Evolutionary conservation across 306 rosid genomes (phyloP).

Genomic region (Acacia crassicarpa): DNA sequence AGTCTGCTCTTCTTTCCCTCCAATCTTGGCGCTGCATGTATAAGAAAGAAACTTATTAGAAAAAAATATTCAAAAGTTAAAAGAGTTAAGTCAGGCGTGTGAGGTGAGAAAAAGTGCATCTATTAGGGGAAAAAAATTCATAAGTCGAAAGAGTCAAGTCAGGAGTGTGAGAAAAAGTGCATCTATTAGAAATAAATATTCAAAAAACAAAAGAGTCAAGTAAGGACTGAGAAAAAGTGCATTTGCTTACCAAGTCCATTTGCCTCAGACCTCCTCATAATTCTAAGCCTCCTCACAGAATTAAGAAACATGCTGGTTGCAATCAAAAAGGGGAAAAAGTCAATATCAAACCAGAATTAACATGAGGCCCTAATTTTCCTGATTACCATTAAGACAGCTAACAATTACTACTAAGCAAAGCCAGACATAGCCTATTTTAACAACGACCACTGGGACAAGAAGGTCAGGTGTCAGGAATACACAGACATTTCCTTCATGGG

Average conservation of each 20-base stretch:
- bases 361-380: neutral
- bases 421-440: neutral
- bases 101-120: neutral
- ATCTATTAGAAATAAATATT: constrained; percentile 1
- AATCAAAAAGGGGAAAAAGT: neutral
- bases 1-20: constrained; percentile 64
- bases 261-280: constrained; percentile 82
- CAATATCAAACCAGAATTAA: constrained; percentile 23
- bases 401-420: neutral
- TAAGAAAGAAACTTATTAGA: constrained; percentile 22
- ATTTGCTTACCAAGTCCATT: constrained; percentile 70
- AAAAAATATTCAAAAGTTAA: neutral
- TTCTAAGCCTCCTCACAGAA: constrained; percentile 86
- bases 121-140: neutral
- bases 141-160: neutral
- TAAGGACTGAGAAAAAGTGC: constrained; percentile 4
- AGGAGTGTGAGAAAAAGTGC: neutral
- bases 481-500: neutral
- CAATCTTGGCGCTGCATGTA: constrained; percentile 66
- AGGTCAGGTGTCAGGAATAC: neutral
- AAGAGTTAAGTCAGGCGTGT: neutral
- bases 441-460: neutral
- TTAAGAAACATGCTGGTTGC: constrained; percentile 76
- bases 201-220: neutral
- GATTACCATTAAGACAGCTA: constrained; percentile 18